Percentiles rank a stretch among this genome's conserved stretches.
Conservation (phyloP, 805 yeast species). For the Wickerhamiella allomyrinae region DNA sequence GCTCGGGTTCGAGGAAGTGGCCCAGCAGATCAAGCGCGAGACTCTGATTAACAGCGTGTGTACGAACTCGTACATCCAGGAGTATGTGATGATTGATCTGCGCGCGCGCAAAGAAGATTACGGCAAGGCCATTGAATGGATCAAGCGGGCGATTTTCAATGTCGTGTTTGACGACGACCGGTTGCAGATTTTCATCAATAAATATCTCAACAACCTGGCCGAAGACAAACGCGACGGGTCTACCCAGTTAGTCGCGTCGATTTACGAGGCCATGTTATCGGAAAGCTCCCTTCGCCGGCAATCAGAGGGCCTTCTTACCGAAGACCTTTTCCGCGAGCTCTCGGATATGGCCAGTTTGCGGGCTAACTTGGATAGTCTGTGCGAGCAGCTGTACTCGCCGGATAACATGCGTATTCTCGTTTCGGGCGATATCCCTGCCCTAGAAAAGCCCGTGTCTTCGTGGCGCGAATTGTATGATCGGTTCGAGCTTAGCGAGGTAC, state of each 20-base stretch:
- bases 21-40: conserved; percentile 56
- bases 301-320: conserved; percentile 51
- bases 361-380: conserved; percentile 37
- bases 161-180: conserved; percentile 61
- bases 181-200: conserved; percentile 50
- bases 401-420: conserved; percentile 54
- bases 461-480: conserved; percentile 32
- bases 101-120: conserved; percentile 52
- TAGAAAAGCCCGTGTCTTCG: conserved; percentile 41
- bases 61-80: conserved; percentile 50
- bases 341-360: conserved; percentile 33
- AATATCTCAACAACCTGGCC: conserved; percentile 42
- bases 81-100: conserved; percentile 46
- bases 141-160: conserved; percentile 46
- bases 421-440: conserved; percentile 46
- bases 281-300: conserved; percentile 52
- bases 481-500: not conserved
- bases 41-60: conserved; percentile 42
- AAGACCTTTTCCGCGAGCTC: conserved; percentile 42
- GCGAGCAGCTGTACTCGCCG: conserved; percentile 37
- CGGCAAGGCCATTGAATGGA: conserved; percentile 60
- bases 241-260: conserved; percentile 50
- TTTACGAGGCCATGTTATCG: conserved; percentile 37
- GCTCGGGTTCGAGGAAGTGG: conserved; percentile 62
- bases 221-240: conserved; percentile 51